A percentile compares a stretch with the other conserved stretches of the same genome.
Evolutionary conservation across 495 filamentous ascomycete genomes (phyloP).

Genomic region (Trichoderma erinaceum): DNA sequence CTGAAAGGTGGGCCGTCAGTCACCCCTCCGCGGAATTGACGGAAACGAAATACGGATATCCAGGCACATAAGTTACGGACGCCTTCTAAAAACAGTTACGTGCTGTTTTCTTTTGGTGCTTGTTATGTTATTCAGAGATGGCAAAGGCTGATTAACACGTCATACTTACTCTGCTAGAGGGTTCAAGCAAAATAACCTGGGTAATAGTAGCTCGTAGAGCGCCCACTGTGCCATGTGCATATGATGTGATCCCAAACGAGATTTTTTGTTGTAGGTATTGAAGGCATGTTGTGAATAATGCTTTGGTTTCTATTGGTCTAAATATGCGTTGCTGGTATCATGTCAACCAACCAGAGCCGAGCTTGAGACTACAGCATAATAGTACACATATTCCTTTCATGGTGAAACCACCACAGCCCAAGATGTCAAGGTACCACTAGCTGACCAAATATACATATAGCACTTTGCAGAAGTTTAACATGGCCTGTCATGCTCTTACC

Average conservation of each 20-base stretch:
- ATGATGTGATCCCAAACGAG: not conserved
- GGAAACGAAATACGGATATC: not conserved
- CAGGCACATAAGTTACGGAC: not conserved
- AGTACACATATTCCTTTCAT: no score
- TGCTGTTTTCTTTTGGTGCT: not conserved
- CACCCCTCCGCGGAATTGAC: not conserved
- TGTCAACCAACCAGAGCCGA: no score
- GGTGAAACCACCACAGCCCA: no score
- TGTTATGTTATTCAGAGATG: not conserved
- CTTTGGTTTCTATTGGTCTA: constrained; percentile 9
- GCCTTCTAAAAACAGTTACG: not conserved
- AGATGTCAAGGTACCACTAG: no score
- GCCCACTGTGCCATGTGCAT: not conserved
- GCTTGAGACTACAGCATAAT: no score
- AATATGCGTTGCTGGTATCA: not conserved
- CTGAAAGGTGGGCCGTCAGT: not conserved
- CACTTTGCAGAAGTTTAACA: no score
- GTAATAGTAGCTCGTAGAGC: not conserved
- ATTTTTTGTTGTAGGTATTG: not conserved
- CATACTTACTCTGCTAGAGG: not conserved
- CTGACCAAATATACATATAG: no score
- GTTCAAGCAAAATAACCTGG: not conserved
- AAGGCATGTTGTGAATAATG: not conserved
- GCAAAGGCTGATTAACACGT: not conserved
- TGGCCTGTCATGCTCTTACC: no score